Evolutionary conservation across 371 early-diverging fungal species (phyloP), one percentile per base, ranked within the genome.

Genomic region (Rhizomucor miehei): DNA sequence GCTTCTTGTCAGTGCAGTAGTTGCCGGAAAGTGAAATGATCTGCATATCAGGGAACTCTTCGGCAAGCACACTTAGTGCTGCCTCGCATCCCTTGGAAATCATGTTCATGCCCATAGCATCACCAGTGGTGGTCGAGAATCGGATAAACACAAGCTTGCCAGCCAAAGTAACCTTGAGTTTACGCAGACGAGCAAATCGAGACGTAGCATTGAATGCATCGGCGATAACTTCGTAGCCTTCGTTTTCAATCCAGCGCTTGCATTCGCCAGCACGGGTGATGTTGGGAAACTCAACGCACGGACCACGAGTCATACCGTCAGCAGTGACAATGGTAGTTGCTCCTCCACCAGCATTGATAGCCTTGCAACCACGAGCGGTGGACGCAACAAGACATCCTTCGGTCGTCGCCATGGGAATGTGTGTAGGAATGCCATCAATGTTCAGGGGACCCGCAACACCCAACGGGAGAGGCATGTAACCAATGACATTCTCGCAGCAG

Each of bases 61-160:
- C 79, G 17, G 67, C 54, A 46, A 94, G 72, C 1, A 75, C 72
- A 43, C 73, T 68, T 43, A 92, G 62, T 0, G 91, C 80, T 57
- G 85, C 82, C 71, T 94, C 93, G 60, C 90, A 89, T 17, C 96
- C 96, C 69, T 97, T 97, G 35, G 95, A 94, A 46, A 97, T 95
- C 98, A 97, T 97, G 74, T 97, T 97, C 98, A 97, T 97, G 17
- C 98, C 98, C 98, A 97, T 97, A 2, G 98, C 98, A 66, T 97
- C 98, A 38, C 98, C 98, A 0, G 98, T 96, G 1, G 87, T 81
- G 0, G 97, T 94, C 5, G 86, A 69, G 73, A 96, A 96, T 16
- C 97, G 87, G 49, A 94, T 82, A 52, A 77, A 96, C 4, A 90
- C 74, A 44, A 92, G 62, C 25, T 85, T 77, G 20, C 96, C 96